phyloP scores from a whole-genome alignment of 306 rosid species.

The Cucurbita moschata region DNA sequence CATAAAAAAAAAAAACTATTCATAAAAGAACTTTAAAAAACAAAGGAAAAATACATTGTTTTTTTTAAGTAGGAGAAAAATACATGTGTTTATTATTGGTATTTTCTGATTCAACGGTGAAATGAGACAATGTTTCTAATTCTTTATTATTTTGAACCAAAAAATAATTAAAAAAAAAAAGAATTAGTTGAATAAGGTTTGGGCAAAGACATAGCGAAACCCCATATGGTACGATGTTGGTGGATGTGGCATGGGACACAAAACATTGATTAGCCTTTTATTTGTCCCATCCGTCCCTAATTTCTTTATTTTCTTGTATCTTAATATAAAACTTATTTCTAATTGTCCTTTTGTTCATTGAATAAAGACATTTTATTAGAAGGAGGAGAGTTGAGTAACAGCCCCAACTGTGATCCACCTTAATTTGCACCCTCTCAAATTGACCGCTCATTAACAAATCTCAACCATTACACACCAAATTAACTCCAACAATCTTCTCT shows the following conservation, averaged over 20 bases:
- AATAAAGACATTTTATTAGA: background rate
- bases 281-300: background rate
- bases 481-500: too few relatives aligned
- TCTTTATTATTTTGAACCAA: background rate
- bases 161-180: background rate
- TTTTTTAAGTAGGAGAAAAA: background rate
- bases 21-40: too few relatives aligned
- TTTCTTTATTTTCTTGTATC: background rate
- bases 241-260: background rate
- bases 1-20: background rate
- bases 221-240: slow-evolving; percentile 4
- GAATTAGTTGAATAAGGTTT: background rate
- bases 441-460: slow-evolving; percentile 4
- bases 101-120: background rate
- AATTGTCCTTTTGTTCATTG: background rate
- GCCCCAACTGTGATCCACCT: background rate
- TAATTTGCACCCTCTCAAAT: background rate
- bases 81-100: too few relatives aligned
- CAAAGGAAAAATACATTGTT: background rate
- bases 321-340: background rate
- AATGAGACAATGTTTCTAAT: background rate
- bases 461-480: background rate
- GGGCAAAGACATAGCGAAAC: background rate
- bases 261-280: slow-evolving; percentile 1
- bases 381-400: background rate